A percentile compares a stretch with the other conserved stretches of the same genome.
phyloP scores from a whole-genome alignment of 805 yeast genomes.

The Candida fluviatilis region DNA sequence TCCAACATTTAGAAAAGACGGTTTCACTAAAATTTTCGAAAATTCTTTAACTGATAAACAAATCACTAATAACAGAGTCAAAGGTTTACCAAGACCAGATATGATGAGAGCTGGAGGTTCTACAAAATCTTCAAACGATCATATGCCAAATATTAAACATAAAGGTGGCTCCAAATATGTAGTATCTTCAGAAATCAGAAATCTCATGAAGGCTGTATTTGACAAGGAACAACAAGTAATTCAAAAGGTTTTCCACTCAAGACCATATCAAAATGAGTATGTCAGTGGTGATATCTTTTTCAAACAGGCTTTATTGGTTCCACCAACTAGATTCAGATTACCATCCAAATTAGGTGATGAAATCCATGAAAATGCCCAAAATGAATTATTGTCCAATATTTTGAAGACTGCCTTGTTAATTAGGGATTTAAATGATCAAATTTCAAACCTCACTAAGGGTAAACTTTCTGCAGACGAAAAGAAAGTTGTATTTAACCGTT shows the following conservation, averaged over 20 bases:
- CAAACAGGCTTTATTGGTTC: constrained; percentile 83
- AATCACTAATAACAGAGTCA: constrained; percentile 71
- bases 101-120: constrained; percentile 39
- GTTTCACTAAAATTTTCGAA: constrained; percentile 88
- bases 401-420: constrained; percentile 76
- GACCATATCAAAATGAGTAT: constrained; percentile 53
- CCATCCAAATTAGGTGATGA: constrained; percentile 98
- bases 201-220: constrained; percentile 72
- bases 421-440: constrained; percentile 85
- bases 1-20: constrained; percentile 93
- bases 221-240: constrained; percentile 65
- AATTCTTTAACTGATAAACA: constrained; percentile 81
- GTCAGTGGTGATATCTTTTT: constrained; percentile 81
- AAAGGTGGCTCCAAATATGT: constrained; percentile 75
- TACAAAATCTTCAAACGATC: constrained; percentile 13
- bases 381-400: constrained; percentile 78
- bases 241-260: constrained; percentile 73
- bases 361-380: constrained; percentile 90
- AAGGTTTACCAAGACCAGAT: constrained; percentile 71
- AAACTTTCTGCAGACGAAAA: constrained; percentile 58
- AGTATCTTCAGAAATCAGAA: constrained; percentile 81
- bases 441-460: constrained; percentile 41
- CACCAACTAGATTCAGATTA: constrained; percentile 93
- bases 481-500: constrained; percentile 73
- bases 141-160: constrained; percentile 51